These are phyloP conservation scores for Aurantiochytrium sp. DNA, from an alignment of 108 stramenopile genomes.

Conservation along the genomic window DNA sequence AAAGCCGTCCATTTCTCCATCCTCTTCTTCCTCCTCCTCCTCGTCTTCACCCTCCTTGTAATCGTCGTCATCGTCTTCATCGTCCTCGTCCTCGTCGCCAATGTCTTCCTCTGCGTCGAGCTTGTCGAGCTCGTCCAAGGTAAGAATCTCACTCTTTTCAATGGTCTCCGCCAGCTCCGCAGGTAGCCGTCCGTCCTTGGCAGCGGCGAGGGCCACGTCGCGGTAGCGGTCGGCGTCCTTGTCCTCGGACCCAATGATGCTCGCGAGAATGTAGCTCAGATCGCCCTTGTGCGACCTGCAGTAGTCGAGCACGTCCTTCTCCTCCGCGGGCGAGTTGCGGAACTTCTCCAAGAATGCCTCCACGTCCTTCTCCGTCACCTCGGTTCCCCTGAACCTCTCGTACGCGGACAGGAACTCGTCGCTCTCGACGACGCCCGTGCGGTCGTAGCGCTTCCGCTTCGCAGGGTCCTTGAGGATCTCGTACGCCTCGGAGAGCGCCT, in stretches of 20 bases:
- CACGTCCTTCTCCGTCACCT: neutral
- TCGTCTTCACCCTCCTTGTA: neutral
- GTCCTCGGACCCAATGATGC: neutral
- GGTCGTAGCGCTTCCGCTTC: slow-evolving; percentile 35
- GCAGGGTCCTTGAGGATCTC: slow-evolving; percentile 40
- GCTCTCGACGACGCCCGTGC: slow-evolving; percentile 2
- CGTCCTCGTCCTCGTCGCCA: neutral
- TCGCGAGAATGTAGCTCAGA: neutral
- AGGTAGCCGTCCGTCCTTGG: neutral
- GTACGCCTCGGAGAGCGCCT: slow-evolving; percentile 33
- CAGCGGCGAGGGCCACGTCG: neutral
- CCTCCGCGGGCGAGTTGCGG: neutral
- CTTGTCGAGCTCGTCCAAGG: neutral
- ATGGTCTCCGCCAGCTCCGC: neutral
- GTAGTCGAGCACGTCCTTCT: neutral
- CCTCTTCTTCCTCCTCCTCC: neutral
- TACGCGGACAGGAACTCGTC: neutral
- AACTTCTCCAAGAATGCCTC: neutral
- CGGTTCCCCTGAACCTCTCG: neutral
- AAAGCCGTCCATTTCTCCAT: neutral
- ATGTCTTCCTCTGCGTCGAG: neutral
- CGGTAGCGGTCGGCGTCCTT: neutral
- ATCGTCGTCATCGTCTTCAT: neutral
- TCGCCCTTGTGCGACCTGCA: neutral
- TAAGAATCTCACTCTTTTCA: neutral